Evolutionary conservation across 2,329 filamentous ascomycete genomes (phyloP).

Genomic region (Lasiodiplodia hormozganensis): DNA sequence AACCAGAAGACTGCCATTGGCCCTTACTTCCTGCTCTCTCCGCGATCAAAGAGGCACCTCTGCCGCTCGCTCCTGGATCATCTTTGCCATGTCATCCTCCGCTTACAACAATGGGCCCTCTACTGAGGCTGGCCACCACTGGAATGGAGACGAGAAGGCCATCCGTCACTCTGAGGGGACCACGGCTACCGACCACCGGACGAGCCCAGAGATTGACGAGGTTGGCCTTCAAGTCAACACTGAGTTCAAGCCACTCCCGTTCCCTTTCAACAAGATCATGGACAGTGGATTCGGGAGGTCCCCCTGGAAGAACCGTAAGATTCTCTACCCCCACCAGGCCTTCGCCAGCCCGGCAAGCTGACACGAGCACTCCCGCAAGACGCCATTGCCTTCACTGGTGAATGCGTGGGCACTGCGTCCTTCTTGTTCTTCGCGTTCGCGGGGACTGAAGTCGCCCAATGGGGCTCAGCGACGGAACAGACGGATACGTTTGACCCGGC

Average conservation of each 20-base stretch:
- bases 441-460: conserved; percentile 52
- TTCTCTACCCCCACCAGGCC: no score
- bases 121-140: conserved; percentile 17
- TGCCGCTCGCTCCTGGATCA: neutral
- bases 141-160: conserved; percentile 1
- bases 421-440: conserved; percentile 59
- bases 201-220: conserved; percentile 5
- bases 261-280: conserved; percentile 29
- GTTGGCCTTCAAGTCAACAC: conserved; percentile 20
- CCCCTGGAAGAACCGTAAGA: conserved; percentile 29
- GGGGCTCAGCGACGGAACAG: conserved; percentile 38
- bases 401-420: conserved; percentile 61
- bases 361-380: conserved; percentile 33
- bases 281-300: conserved; percentile 25
- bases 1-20: neutral
- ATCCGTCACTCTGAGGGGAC: conserved; percentile 18
- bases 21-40: neutral
- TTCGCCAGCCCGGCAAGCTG: neutral
- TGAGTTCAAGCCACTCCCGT: conserved; percentile 3
- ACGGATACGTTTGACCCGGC: conserved; percentile 26
- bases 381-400: conserved; percentile 55
- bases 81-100: conserved; percentile 23
- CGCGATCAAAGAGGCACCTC: neutral
- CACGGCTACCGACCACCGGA: neutral
- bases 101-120: conserved; percentile 24